Evolutionary conservation across 768 basidiomycete genomes (phyloP).

Genomic region (Megacollybia marginata): DNA sequence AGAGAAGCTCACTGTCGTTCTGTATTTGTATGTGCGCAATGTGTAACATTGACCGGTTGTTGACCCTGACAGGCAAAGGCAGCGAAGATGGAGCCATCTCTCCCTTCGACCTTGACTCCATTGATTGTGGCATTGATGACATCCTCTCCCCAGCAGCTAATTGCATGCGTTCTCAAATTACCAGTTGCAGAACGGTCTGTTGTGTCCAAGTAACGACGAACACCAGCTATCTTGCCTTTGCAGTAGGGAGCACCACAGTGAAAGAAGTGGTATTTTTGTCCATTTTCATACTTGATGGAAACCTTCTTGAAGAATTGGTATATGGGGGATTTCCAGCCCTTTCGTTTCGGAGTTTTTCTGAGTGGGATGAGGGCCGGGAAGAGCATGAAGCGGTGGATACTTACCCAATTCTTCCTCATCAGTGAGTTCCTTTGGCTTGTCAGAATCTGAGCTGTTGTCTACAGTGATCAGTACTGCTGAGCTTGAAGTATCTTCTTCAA

Average conservation of each 20-base stretch:
- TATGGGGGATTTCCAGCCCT: too few species aligned
- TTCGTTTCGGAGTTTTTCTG: too few species aligned
- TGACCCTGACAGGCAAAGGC: background rate
- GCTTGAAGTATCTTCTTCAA: too few species aligned
- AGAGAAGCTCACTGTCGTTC: too few species aligned
- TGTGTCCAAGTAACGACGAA: constrained; percentile 16
- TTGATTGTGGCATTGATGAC: constrained; percentile 10
- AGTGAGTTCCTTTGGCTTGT: too few species aligned
- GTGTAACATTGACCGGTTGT: too few species aligned
- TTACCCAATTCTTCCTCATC: too few species aligned
- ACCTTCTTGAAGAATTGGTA: too few species aligned
- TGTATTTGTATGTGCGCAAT: background rate
- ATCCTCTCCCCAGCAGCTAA: constrained; percentile 22
- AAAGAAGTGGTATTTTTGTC: constrained; percentile 15
- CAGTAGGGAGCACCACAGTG: constrained; percentile 14
- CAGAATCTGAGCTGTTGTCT: too few species aligned
- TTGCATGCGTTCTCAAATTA: constrained; percentile 21
- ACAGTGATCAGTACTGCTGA: too few species aligned
- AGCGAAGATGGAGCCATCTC: background rate
- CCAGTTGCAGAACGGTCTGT: constrained; percentile 17
- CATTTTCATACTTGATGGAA: constrained; percentile 13
- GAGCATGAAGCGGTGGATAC: too few species aligned
- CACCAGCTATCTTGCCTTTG: background rate
- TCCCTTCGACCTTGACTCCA: background rate
- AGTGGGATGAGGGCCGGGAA: too few species aligned